Percentiles rank a stretch among this genome's conserved stretches.
These are phyloP conservation scores for Niveomyces coronatus DNA, from an alignment of 2,329 filamentous ascomycete species.

Conservation along the genomic window DNA sequence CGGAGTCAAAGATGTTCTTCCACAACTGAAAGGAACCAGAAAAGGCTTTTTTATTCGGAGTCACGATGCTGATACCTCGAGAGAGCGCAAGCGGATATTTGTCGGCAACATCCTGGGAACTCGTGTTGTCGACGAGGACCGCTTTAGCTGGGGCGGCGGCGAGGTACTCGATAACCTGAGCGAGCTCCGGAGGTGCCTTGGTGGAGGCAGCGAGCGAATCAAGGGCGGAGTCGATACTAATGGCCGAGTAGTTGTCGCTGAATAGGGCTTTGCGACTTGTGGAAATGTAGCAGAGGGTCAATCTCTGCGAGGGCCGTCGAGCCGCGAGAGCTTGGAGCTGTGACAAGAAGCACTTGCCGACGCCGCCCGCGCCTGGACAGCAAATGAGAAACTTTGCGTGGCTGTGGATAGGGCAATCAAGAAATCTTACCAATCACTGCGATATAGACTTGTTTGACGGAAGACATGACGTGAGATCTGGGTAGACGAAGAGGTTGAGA, in stretches of 20 bases:
- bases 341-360: conserved; percentile 80
- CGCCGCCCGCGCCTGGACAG: conserved; percentile 70
- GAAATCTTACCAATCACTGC: conserved; percentile 37
- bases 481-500: not conserved
- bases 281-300: conserved; percentile 75
- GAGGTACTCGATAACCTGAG: conserved; percentile 69
- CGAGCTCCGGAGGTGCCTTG: conserved; percentile 53
- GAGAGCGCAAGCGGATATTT: conserved; percentile 73
- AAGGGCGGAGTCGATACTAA: conserved; percentile 50
- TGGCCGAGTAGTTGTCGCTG: conserved; percentile 58
- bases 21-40: conserved; percentile 72
- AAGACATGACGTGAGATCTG: conserved; percentile 26
- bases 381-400: not conserved
- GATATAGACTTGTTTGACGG: conserved; percentile 38
- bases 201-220: conserved; percentile 54
- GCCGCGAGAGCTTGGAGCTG: conserved; percentile 63
- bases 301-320: conserved; percentile 56
- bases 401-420: not conserved
- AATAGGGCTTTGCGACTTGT: conserved; percentile 78
- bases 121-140: conserved; percentile 91
- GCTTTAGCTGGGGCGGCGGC: conserved; percentile 66
- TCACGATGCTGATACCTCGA: conserved; percentile 81
- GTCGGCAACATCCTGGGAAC: conserved; percentile 74
- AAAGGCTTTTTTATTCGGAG: conserved; percentile 98
- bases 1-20: conserved; percentile 74